Evolutionary conservation across 192 early-diverging fungal species (phyloP).

Genomic region (Glomus cerebriforme): DNA sequence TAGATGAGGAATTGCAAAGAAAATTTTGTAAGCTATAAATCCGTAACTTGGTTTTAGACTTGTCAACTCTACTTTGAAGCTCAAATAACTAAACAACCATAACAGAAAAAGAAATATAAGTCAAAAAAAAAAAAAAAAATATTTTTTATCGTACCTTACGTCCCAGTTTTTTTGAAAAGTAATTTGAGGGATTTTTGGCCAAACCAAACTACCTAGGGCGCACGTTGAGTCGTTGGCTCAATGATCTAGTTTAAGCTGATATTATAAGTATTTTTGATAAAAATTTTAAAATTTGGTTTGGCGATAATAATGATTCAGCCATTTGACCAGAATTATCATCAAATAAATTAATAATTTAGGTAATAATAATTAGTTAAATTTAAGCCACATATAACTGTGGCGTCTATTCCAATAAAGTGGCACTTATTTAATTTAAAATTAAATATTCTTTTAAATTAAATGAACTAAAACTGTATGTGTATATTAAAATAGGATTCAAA

Average conservation of each 20-base stretch:
- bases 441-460: too few species aligned
- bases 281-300: background rate
- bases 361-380: background rate
- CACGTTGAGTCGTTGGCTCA: background rate
- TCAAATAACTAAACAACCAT: background rate
- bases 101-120: background rate
- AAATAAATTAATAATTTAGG: background rate
- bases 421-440: too few species aligned
- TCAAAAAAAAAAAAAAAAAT: constrained; percentile 2
- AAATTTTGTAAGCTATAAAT: background rate
- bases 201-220: background rate
- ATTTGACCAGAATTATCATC: background rate
- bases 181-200: constrained; percentile 16
- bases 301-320: background rate
- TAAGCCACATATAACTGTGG: background rate
- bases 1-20: background rate
- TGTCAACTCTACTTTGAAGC: background rate
- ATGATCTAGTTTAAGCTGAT: background rate
- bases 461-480: too few species aligned
- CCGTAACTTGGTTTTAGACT: constrained; percentile 1
- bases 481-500: too few species aligned
- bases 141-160: constrained; percentile 3
- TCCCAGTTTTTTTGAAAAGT: background rate
- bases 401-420: constrained; percentile 10
- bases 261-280: too few species aligned